Evolutionary conservation across 768 basidiomycete genomes (phyloP).

Genomic region (Austroboletus eburneus): DNA sequence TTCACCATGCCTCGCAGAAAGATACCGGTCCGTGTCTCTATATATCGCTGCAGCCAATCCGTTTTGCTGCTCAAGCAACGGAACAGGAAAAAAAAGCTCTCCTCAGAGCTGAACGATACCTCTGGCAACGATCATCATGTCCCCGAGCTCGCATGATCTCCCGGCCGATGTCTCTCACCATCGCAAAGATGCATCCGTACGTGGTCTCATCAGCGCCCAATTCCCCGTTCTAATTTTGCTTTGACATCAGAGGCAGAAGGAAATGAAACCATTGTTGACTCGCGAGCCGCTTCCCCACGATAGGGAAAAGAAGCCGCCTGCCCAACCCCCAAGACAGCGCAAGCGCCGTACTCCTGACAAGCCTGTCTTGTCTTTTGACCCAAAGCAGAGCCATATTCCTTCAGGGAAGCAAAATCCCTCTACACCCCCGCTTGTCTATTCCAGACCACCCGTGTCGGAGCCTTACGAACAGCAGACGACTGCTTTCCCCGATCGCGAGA

Average conservation of each 20-base stretch:
- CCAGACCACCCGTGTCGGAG: constrained; percentile 10
- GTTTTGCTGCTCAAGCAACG: constrained; percentile 10
- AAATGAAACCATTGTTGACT: constrained; percentile 18
- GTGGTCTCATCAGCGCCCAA: constrained; percentile 12
- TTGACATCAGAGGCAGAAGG: constrained; percentile 19
- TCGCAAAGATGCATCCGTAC: constrained; percentile 20
- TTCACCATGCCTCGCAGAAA: constrained; percentile 27
- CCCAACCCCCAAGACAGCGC: constrained; percentile 20
- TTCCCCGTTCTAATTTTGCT: constrained; percentile 10
- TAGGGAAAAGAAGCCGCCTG: constrained; percentile 21
- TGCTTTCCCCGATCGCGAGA: constrained; percentile 8
- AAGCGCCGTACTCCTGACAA: constrained; percentile 19
- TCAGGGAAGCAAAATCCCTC: constrained; percentile 20
- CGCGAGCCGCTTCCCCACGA: constrained; percentile 19
- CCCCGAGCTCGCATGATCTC: constrained; percentile 13
- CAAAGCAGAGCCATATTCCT: constrained; percentile 17
- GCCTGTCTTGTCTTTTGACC: constrained; percentile 18
- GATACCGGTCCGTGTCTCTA: constrained; percentile 23
- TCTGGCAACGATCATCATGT: constrained; percentile 11
- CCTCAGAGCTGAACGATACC: constrained; percentile 9
- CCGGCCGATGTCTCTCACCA: constrained; percentile 6
- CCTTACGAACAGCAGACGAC: constrained; percentile 10
- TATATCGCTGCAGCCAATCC: constrained; percentile 22
- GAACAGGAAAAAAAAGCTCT: constrained; percentile 5
- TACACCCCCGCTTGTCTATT: constrained; percentile 1